Percentiles rank a stretch among this genome's conserved stretches.
phyloP scores from a whole-genome alignment of 2,329 filamentous ascomycete genomes.

The Colletotrichum spaethianum region DNA sequence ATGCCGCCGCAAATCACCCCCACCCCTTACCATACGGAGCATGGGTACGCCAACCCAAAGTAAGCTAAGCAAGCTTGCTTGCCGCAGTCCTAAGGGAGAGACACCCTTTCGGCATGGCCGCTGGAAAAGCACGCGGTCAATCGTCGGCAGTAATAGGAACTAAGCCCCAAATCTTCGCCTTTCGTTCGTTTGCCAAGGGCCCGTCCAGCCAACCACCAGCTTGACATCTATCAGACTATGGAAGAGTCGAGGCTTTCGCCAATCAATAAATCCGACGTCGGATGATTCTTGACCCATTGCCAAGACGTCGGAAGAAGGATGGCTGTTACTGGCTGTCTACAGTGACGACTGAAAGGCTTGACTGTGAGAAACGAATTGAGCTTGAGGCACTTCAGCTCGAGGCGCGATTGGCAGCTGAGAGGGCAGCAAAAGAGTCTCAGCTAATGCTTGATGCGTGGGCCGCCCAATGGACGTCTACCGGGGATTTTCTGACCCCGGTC shows the following conservation, averaged over 20 bases:
- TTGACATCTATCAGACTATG: constrained; percentile 14
- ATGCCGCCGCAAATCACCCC: constrained; percentile 33
- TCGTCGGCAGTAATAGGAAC: constrained; percentile 21
- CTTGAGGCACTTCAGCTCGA: neutral
- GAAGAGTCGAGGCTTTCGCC: constrained; percentile 1
- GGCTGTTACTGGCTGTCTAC: neutral
- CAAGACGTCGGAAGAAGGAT: constrained; percentile 2
- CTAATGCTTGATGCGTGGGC: constrained; percentile 12
- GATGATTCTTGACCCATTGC: constrained; percentile 30
- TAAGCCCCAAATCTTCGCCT: constrained; percentile 21
- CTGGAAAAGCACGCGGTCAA: constrained; percentile 14
- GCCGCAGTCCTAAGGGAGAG: neutral
- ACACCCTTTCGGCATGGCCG: constrained; percentile 37
- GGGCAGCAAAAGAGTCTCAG: constrained; percentile 7
- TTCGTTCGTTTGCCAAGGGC: neutral
- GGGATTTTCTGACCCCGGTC: constrained; percentile 18
- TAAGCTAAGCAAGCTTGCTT: constrained; percentile 3
- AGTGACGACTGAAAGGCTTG: constrained; percentile 1
- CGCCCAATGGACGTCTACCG: constrained; percentile 6
- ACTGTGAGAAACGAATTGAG: neutral
- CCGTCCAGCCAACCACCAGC: constrained; percentile 8
- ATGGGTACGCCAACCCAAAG: neutral
- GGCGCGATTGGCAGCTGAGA: neutral
- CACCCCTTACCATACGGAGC: neutral
- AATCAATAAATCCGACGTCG: constrained; percentile 23